Conservation (phyloP, 164 flowering plant genomes). For the Magnolia officinalis region DNA sequence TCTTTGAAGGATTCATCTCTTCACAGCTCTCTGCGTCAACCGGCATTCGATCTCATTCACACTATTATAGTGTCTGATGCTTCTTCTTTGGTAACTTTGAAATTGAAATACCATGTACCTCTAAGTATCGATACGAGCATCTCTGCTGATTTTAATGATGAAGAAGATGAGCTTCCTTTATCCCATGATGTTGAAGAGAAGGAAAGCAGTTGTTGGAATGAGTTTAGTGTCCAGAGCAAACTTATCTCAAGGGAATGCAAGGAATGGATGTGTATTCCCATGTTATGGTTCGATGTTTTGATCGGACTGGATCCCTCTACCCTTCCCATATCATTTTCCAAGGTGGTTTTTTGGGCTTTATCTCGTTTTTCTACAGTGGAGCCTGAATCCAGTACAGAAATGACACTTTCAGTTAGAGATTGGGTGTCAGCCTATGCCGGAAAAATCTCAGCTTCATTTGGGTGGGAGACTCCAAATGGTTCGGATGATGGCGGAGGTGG, state of each 20-base stretch:
- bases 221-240: constrained; percentile 51
- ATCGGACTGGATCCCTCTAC: constrained; percentile 56
- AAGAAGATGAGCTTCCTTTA: constrained; percentile 40
- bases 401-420: constrained; percentile 40
- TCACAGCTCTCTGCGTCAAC: constrained; percentile 76
- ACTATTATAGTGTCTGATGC: constrained; percentile 87
- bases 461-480: constrained; percentile 83
- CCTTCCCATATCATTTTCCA: constrained; percentile 71
- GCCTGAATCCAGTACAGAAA: constrained; percentile 46
- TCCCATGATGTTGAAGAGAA: constrained; percentile 45
- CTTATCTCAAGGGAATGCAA: constrained; percentile 46
- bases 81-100: constrained; percentile 49
- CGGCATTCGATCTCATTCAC: constrained; percentile 88
- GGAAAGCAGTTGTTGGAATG: constrained; percentile 65
- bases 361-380: constrained; percentile 77
- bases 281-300: constrained; percentile 81
- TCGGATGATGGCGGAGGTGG: constrained; percentile 86
- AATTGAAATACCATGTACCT: constrained; percentile 26
- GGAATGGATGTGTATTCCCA: constrained; percentile 91
- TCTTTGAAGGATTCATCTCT: constrained; percentile 78
- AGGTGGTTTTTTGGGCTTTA: constrained; percentile 86
- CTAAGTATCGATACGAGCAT: constrained; percentile 17
- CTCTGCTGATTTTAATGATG: constrained; percentile 34
- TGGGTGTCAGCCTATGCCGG: constrained; percentile 60
- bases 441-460: constrained; percentile 50